These are phyloP conservation scores for Debaryomyces udenii DNA, from an alignment of 1,139 yeast genomes.

Conservation along the genomic window DNA sequence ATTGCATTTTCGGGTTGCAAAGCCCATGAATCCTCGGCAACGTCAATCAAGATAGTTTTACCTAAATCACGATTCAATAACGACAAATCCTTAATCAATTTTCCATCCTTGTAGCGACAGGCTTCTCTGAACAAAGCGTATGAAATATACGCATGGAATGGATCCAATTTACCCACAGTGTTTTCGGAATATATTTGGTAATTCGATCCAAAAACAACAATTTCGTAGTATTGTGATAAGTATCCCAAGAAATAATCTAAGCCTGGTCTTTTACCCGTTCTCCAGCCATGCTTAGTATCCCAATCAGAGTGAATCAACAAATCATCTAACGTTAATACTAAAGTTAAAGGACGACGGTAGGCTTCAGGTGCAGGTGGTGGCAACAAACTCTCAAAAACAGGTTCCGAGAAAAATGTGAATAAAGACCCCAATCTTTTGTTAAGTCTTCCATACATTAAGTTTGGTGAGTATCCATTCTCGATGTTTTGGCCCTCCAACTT, in stretches of 20 bases:
- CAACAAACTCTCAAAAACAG: slow-evolving; percentile 87
- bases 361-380: slow-evolving; percentile 91
- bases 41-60: slow-evolving; percentile 80
- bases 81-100: slow-evolving; percentile 80
- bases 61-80: slow-evolving; percentile 88
- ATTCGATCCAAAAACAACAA: slow-evolving; percentile 85
- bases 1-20: slow-evolving; percentile 93
- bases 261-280: slow-evolving; percentile 99
- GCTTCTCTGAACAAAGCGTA: slow-evolving; percentile 91
- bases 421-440: slow-evolving; percentile 71
- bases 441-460: slow-evolving; percentile 67
- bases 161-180: slow-evolving; percentile 86
- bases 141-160: slow-evolving; percentile 85
- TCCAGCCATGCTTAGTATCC: slow-evolving; percentile 94
- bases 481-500: slow-evolving; percentile 51
- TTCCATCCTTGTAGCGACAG: slow-evolving; percentile 87
- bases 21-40: slow-evolving; percentile 69
- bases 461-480: slow-evolving; percentile 70
- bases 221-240: slow-evolving; percentile 92
- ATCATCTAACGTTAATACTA: slow-evolving; percentile 88
- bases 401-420: slow-evolving; percentile 87
- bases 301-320: slow-evolving; percentile 88
- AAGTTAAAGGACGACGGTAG: slow-evolving; percentile 88
- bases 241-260: slow-evolving; percentile 94
- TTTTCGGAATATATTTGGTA: slow-evolving; percentile 86